These are phyloP conservation scores for Backusella mclennaniae DNA, from an alignment of 192 early-diverging fungal genomes.

Conservation along the genomic window DNA sequence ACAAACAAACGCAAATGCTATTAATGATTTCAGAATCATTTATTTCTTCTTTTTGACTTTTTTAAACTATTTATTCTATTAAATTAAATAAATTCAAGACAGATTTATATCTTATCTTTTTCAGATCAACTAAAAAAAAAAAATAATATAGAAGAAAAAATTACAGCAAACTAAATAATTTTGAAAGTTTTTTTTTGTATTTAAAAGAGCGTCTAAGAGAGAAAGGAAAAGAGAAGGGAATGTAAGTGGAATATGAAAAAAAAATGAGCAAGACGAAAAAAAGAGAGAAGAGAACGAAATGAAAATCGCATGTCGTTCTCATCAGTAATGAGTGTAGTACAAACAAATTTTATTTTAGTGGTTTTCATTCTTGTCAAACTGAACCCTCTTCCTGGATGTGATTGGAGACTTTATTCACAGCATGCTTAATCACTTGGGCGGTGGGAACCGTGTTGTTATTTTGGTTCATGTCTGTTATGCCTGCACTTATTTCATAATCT, in stretches of 20 bases:
- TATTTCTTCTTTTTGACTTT: neutral
- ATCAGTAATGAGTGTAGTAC: neutral
- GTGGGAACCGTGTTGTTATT: neutral
- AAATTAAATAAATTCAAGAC: neutral
- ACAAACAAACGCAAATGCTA: neutral
- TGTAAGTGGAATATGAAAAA: neutral
- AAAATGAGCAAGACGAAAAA: neutral
- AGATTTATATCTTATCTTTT: neutral
- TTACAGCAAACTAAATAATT: too few relatives aligned
- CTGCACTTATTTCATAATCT: neutral
- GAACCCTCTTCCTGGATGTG: neutral
- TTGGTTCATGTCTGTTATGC: neutral
- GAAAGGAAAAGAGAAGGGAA: neutral
- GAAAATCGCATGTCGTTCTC: constrained; percentile 6
- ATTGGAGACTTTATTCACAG: neutral
- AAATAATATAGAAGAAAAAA: neutral
- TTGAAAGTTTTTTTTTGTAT: too few relatives aligned
- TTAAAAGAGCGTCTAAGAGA: neutral
- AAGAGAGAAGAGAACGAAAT: neutral
- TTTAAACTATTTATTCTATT: neutral
- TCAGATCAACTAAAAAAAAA: neutral
- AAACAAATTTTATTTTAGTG: neutral
- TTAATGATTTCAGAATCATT: neutral
- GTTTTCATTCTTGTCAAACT: neutral
- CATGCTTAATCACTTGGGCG: neutral